Evolutionary conservation across 2,329 filamentous ascomycete genomes (phyloP).

Genomic region (Juglanconis oblonga): DNA sequence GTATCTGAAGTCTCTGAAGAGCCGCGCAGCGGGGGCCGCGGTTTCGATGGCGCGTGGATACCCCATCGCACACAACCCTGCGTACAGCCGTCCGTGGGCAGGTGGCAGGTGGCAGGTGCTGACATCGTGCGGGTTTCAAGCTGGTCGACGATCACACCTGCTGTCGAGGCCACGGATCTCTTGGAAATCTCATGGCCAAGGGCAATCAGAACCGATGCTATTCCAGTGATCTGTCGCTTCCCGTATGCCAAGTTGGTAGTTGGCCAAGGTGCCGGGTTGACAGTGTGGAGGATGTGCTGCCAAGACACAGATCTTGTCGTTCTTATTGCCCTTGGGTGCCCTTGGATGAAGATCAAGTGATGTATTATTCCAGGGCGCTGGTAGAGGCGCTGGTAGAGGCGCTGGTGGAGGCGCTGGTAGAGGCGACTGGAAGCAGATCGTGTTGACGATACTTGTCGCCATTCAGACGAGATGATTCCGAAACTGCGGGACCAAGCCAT

Average conservation of each 20-base stretch:
- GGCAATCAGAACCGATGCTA: not conserved
- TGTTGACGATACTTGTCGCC: not conserved
- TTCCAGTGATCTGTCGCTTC: not conserved
- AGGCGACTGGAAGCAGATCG: too few relatives aligned
- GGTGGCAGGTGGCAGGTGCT: not conserved
- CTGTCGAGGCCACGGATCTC: not conserved
- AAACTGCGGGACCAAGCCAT: not conserved
- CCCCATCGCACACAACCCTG: too few relatives aligned
- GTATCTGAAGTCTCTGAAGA: not conserved
- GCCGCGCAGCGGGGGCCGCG: too few relatives aligned
- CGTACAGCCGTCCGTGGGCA: not conserved
- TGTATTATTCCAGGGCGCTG: too few relatives aligned
- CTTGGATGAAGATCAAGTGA: not conserved
- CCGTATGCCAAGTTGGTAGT: not conserved
- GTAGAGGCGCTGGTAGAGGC: not conserved
- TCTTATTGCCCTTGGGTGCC: not conserved
- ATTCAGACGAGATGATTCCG: not conserved
- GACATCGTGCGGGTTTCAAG: slow-evolving; percentile 1
- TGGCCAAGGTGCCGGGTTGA: not conserved
- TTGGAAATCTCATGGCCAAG: not conserved
- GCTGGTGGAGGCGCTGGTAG: not conserved
- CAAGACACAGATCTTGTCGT: not conserved
- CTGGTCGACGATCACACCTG: slow-evolving; percentile 14
- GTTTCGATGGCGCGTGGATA: too few relatives aligned
- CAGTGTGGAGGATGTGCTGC: not conserved